Evolutionary conservation across 1,139 yeast genomes (phyloP), one percentile per base, ranked within the genome.

Genomic region (Zygosaccharomyces sapae): DNA sequence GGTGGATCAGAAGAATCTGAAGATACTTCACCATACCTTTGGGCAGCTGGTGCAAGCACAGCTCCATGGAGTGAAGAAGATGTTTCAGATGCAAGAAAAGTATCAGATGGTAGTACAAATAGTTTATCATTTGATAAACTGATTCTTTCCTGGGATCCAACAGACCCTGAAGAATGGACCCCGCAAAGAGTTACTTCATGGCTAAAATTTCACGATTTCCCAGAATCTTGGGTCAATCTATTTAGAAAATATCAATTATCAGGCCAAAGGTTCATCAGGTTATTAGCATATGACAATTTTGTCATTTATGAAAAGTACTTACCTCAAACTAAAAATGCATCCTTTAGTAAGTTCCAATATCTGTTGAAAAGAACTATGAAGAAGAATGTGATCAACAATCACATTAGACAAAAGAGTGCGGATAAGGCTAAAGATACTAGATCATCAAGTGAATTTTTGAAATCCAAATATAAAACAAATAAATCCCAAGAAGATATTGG

Each of bases 191-290:
- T 88, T 0, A 50, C 75, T 0, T 63, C 69, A 40, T 89, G 96
- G 95, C 71, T 89, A 25, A 83, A 77, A 12, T 57, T 65, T 18
- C 76, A 88, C 62, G 75, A 77, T 31, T 89, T 89, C 65, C 85
- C 86, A 53, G 76, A 74, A 4, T 73, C 83, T 9, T 89, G 96
- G 96, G 71, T 76, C 27, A 78, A 73, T 8, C 75, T 83, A 7
- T 85, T 88, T 62, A 70, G 70, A 33, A 71, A 74, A 39, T 76
- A 81, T 53, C 80, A 80, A 48, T 72, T 87, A 2, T 71, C 75
- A 4, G 90, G 92, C 0, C 76, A 78, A 44, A 70, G 77, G 33
- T 88, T 88, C 58, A 67, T 88, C 22, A 81, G 79, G 47, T 70
- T 89, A 53, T 77, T 81, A 37, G 86, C 83, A 46, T 85, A 85